Evolutionary conservation across 208 protist species (phyloP).

Genomic region (Leishmania tarentolae): DNA sequence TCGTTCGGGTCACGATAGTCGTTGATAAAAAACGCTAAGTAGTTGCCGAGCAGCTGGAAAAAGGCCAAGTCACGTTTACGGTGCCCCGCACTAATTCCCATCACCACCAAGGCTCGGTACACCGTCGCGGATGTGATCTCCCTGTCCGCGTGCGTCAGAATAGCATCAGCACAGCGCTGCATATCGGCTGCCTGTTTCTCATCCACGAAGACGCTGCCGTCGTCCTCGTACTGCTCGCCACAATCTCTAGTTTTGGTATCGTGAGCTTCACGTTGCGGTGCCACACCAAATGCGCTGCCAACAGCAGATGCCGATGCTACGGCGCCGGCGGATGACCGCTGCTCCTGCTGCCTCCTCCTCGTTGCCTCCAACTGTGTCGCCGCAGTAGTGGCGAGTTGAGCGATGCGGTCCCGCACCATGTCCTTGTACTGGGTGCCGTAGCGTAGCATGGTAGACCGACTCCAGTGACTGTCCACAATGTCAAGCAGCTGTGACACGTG

Average conservation of each 20-base stretch:
- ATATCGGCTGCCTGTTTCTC: conserved; percentile 5
- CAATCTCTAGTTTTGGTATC: not conserved
- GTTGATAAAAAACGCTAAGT: conserved; percentile 65
- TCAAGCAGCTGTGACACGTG: conserved; percentile 60
- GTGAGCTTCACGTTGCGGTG: not conserved
- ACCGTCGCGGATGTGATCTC: conserved; percentile 54
- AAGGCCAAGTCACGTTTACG: conserved; percentile 79
- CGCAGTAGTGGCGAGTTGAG: conserved; percentile 49
- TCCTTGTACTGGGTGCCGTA: conserved; percentile 70
- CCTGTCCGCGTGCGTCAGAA: conserved; percentile 41
- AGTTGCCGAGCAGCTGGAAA: conserved; percentile 70
- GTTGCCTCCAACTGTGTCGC: conserved; percentile 15
- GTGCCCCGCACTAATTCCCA: conserved; percentile 68
- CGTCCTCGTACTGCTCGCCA: conserved; percentile 6
- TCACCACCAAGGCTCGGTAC: conserved; percentile 58
- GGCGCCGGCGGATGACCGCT: not conserved
- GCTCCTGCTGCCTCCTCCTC: conserved; percentile 8
- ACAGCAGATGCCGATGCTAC: not conserved
- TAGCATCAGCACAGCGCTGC: conserved; percentile 29
- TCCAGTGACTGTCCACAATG: conserved; percentile 62
- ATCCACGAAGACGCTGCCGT: conserved; percentile 18
- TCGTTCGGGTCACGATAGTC: conserved; percentile 64
- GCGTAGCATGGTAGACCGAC: conserved; percentile 69
- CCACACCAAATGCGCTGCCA: not conserved
- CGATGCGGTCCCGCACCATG: conserved; percentile 69